phyloP scores from a whole-genome alignment of 345 rosid species.

The Citrus sinensis region DVS_A1.0 CM039165.1:1253001-1253500 shows the following conservation, averaged over 20 bases:
- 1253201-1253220: too few relatives aligned
- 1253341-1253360: background rate
- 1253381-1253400: background rate
- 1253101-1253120: background rate
- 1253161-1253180: background rate
- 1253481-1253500: background rate
- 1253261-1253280: background rate
- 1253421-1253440: background rate
- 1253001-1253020: constrained; percentile 64
- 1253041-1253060: background rate
- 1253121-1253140: background rate
- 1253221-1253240: background rate
- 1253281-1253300: background rate
- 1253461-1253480: background rate
- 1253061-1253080: background rate
- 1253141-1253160: background rate
- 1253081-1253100: background rate
- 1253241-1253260: background rate
- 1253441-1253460: background rate
- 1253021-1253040: constrained; percentile 28
- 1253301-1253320: background rate
- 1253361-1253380: background rate
- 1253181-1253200: background rate
- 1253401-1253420: background rate
- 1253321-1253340: background rate